Evolutionary conservation across 192 early-diverging fungal species (phyloP), one percentile per base, ranked within the genome.

Genomic region (Gigaspora rosea): DNA sequence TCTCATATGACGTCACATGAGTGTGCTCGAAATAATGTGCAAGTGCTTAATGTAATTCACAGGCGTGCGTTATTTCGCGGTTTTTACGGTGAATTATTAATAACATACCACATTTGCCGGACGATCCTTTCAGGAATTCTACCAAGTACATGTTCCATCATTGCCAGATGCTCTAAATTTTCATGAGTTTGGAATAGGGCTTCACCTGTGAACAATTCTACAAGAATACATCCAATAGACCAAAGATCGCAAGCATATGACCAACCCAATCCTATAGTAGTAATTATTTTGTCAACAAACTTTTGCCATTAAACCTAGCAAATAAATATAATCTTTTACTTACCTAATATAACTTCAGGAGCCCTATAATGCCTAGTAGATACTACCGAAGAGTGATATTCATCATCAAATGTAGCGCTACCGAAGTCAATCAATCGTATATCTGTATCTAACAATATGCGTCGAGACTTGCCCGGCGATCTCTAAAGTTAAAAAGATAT

Each of bases 161-260:
- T 95, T 13, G 93, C 94, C 76, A 99, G 82, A 82, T 99, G 97
- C 80, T 99, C 97, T 72, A 95, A 81, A 86, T 97, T 94, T 80
- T 99, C 96, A 74, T 98, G 97, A 16, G 97, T 98, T 84, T 98
- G 96, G 82, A 99, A 99, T 63, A 99, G 81, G 5, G 97, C 96
- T 80, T 95, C 93, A 50, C 97, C 97, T 0, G 95, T 99, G 58
- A 92, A 90, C 62, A 99, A 89, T 84, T 99, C 97, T 15, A 98
- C 89, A 27, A 99, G 89, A 62, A 99, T 97, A 86, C 97, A 99
- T 9, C 97, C 97, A 69, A 97, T 82, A 10, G 95, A 97, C 97
- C 97, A 99, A 87, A 98, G 92, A 82, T 99, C 97, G 83, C 96
- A 97, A 13, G 96, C 92, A 84, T 91, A 99, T 20, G 94, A 95